A percentile compares a stretch with the other conserved stretches of the same genome.
These are phyloP conservation scores for Quercus glauca DNA, from an alignment of 306 rosid genomes.

Conservation along the genomic window DNA sequence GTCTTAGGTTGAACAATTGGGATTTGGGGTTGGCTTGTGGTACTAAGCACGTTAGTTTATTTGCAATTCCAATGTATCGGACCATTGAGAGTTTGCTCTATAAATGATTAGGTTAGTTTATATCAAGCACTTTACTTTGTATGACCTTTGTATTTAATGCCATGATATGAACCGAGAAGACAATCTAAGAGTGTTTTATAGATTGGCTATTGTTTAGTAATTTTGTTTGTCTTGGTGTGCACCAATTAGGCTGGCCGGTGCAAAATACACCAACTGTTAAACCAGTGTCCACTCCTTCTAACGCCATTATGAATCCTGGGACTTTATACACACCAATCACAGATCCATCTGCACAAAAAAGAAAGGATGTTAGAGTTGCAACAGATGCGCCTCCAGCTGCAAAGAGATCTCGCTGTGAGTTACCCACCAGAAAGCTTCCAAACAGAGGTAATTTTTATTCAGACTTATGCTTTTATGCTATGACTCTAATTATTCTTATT, in stretches of 20 bases:
- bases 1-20: too few species aligned
- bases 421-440: constrained; percentile 26
- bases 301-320: constrained; percentile 32
- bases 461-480: constrained; percentile 9
- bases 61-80: too few species aligned
- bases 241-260: constrained; percentile 31
- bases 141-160: not conserved
- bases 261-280: constrained; percentile 27
- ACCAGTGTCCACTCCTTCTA: constrained; percentile 41
- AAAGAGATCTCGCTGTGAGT: constrained; percentile 49
- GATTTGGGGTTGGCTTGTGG: too few species aligned
- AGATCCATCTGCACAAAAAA: constrained; percentile 37
- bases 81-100: too few species aligned
- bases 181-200: not conserved
- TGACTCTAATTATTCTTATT: not conserved
- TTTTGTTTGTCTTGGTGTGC: not conserved
- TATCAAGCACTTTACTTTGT: not conserved
- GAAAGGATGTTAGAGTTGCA: constrained; percentile 35
- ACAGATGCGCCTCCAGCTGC: constrained; percentile 38
- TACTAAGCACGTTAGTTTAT: too few species aligned
- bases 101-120: too few species aligned
- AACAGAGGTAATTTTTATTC: constrained; percentile 36
- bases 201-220: not conserved
- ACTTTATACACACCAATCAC: constrained; percentile 37
- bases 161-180: not conserved